These are phyloP conservation scores for Solanum hybrid DNA, from an alignment of 305 asterid genomes.

Conservation along the genomic window DNA sequence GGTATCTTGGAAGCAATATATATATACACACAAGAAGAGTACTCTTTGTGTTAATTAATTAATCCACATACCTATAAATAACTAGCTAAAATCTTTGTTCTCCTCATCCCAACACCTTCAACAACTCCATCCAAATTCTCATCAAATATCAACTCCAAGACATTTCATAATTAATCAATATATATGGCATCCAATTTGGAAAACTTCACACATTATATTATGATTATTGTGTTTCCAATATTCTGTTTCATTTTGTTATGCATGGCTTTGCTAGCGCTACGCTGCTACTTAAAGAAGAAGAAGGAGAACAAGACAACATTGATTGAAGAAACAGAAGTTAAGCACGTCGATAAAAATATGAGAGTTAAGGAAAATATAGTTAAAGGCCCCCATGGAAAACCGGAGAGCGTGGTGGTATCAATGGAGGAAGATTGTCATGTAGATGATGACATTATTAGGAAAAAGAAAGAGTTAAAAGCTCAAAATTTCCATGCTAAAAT, in stretches of 20 bases:
- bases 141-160: not conserved
- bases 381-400: constrained; percentile 38
- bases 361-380: constrained; percentile 43
- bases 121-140: not conserved
- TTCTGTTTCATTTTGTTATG: constrained; percentile 40
- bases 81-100: not conserved
- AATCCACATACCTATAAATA: constrained; percentile 13
- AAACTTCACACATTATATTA: constrained; percentile 24
- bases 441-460: constrained; percentile 30
- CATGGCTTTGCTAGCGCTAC: constrained; percentile 33
- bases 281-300: constrained; percentile 29
- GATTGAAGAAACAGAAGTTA: constrained; percentile 30
- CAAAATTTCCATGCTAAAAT: not conserved
- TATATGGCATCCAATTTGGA: constrained; percentile 15
- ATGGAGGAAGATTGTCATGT: constrained; percentile 43
- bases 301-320: constrained; percentile 21
- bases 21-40: not conserved
- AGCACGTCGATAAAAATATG: constrained; percentile 36
- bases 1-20: constrained; percentile 40
- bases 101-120: not conserved
- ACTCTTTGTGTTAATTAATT: not conserved
- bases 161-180: not conserved
- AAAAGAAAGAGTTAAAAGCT: constrained; percentile 22
- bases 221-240: constrained; percentile 38
- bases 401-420: constrained; percentile 29